Conservation (phyloP, 1,284 basidiomycete species). For the Heterobasidion occidentale region DNA sequence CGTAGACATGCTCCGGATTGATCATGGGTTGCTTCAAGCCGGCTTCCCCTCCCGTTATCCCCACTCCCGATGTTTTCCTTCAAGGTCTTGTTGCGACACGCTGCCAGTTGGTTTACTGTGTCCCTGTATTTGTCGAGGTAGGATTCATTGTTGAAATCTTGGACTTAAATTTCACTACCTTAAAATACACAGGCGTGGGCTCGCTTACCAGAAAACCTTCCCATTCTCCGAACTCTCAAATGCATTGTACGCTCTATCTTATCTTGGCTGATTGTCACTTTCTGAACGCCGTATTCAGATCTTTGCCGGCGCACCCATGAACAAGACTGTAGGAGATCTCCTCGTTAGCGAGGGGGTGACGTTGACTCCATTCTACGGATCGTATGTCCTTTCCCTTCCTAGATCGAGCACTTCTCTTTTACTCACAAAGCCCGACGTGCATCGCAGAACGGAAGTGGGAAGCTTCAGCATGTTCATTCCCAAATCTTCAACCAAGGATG, state of each 20-base stretch:
- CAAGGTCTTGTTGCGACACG: slow-evolving; percentile 11
- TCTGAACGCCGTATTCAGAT: slow-evolving; percentile 1
- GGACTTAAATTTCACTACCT: neutral
- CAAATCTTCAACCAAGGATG: slow-evolving; percentile 1
- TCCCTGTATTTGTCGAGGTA: slow-evolving; percentile 23
- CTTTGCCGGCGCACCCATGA: slow-evolving; percentile 12
- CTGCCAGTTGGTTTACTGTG: slow-evolving; percentile 15
- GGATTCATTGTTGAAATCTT: neutral
- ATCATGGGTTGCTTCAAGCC: slow-evolving; percentile 18
- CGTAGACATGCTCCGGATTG: slow-evolving; percentile 17
- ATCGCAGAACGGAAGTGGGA: slow-evolving; percentile 4
- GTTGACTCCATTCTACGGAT: slow-evolving; percentile 11
- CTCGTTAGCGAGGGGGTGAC: slow-evolving; percentile 8
- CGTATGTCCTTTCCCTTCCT: slow-evolving; percentile 4
- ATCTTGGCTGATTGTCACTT: too few species aligned
- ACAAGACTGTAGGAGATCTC: slow-evolving; percentile 10
- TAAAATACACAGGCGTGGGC: slow-evolving; percentile 10
- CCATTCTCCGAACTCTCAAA: slow-evolving; percentile 3
- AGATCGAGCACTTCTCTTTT: neutral
- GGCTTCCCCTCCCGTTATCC: slow-evolving; percentile 12
- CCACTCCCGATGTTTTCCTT: slow-evolving; percentile 18
- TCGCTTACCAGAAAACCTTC: slow-evolving; percentile 8
- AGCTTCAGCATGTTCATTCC: slow-evolving; percentile 1
- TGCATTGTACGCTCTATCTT: slow-evolving; percentile 6
- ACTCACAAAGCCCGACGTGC: neutral